These are phyloP conservation scores for Pseudevernia furfuracea DNA, from an alignment of 495 filamentous ascomycete genomes.

Conservation along the genomic window DNA sequence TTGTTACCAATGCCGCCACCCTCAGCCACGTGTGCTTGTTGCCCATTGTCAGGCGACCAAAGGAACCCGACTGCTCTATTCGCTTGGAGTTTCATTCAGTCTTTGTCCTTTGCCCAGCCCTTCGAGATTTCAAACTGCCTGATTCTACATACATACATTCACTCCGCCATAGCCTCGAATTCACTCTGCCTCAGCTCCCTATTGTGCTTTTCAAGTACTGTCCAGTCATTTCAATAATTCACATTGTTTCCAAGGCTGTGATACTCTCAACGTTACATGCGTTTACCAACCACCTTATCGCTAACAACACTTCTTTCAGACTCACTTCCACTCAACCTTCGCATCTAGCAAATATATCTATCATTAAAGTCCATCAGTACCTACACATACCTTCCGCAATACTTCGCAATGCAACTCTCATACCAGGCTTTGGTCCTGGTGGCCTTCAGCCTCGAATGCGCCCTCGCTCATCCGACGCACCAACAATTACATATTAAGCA, in stretches of 20 bases:
- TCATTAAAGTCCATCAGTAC: neutral
- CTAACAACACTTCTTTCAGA: slow-evolving; percentile 17
- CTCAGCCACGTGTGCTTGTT: neutral
- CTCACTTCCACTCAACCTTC: neutral
- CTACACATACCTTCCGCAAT: slow-evolving; percentile 1
- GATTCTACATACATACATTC: neutral
- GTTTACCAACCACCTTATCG: neutral
- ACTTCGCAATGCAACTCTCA: slow-evolving; percentile 10
- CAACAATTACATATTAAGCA: slow-evolving; percentile 25
- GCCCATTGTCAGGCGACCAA: neutral
- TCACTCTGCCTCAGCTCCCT: neutral
- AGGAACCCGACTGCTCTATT: neutral
- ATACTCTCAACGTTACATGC: neutral
- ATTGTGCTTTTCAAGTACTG: neutral
- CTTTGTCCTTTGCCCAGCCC: neutral
- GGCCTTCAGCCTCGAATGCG: slow-evolving; percentile 24
- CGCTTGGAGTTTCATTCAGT: neutral
- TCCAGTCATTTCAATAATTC: neutral
- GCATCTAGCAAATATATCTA: slow-evolving; percentile 12
- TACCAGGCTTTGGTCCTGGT: slow-evolving; percentile 24
- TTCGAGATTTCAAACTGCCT: neutral
- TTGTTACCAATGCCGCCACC: neutral
- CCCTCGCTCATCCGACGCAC: slow-evolving; percentile 28
- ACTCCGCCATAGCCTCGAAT: neutral
- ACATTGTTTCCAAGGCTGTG: neutral